Evolutionary conservation across 1,284 basidiomycete species (phyloP).

Genomic region (Kwoniella shivajii): DNA sequence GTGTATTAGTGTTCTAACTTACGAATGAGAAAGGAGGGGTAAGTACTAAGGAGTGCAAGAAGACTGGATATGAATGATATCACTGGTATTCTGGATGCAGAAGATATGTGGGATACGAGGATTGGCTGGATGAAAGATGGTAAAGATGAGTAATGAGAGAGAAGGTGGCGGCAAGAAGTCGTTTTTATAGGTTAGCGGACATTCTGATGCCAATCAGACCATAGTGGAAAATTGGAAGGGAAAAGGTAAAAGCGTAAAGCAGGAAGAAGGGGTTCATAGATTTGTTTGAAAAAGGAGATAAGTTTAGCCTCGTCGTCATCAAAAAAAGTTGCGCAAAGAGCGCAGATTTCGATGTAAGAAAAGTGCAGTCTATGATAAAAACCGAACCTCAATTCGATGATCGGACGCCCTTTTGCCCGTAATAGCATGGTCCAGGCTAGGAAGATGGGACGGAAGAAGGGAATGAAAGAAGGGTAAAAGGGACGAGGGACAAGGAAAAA

Average conservation of each 20-base stretch:
- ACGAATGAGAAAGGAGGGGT: slow-evolving; percentile 4
- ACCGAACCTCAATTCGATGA: slow-evolving; percentile 1
- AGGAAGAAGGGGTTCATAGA: not conserved
- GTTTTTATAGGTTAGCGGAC: no score
- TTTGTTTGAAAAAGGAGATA: not conserved
- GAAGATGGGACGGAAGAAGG: not conserved
- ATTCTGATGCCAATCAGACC: not conserved
- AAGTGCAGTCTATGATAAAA: not conserved
- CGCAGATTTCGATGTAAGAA: not conserved
- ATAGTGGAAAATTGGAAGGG: not conserved
- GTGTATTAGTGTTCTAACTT: not conserved
- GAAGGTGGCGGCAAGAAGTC: no score
- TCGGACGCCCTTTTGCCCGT: slow-evolving; percentile 2
- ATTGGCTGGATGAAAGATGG: no score
- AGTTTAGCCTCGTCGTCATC: slow-evolving; percentile 4
- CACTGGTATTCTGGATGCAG: no score
- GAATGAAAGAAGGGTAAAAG: not conserved
- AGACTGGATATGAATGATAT: no score
- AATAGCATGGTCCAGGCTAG: no score
- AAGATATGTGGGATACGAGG: no score
- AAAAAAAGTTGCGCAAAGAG: not conserved
- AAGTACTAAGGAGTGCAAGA: not conserved
- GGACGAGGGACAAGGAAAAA: not conserved
- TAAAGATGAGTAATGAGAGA: no score
- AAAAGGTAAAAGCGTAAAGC: not conserved